These are phyloP conservation scores for Teratosphaeria viscida DNA, from an alignment of 2,329 filamentous ascomycete species.

Conservation along the genomic window DNA sequence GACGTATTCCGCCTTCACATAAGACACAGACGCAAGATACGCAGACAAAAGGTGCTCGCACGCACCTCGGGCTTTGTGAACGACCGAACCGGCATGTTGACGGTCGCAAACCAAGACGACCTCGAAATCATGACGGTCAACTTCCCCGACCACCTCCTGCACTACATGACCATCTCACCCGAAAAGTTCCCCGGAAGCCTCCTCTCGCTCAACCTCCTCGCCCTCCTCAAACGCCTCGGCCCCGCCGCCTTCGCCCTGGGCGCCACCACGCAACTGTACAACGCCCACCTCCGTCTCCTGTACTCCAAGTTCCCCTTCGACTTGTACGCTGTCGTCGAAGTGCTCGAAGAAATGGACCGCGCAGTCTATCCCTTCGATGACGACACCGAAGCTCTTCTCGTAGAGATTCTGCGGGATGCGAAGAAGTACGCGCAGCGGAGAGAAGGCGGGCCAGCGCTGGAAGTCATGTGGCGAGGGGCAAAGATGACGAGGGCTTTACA, in stretches of 20 bases:
- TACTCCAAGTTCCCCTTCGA: constrained; percentile 51
- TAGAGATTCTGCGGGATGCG: constrained; percentile 24
- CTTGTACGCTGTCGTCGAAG: constrained; percentile 41
- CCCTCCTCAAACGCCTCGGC: constrained; percentile 57
- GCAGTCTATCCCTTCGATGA: constrained; percentile 50
- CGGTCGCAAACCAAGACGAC: constrained; percentile 1
- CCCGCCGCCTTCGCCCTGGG: constrained; percentile 62
- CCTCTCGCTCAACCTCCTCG: constrained; percentile 51
- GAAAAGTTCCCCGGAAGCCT: constrained; percentile 50
- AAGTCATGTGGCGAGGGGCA: constrained; percentile 24
- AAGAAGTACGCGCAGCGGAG: constrained; percentile 6
- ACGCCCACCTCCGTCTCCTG: constrained; percentile 51
- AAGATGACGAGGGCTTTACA: constrained; percentile 16
- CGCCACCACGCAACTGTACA: constrained; percentile 59
- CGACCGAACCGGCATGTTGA: neutral
- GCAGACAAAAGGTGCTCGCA: neutral
- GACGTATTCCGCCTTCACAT: neutral
- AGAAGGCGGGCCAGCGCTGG: constrained; percentile 7
- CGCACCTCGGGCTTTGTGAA: neutral
- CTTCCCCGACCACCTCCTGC: constrained; percentile 11
- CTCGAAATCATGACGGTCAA: constrained; percentile 6
- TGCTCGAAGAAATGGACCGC: constrained; percentile 56
- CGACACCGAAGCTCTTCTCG: constrained; percentile 33
- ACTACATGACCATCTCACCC: constrained; percentile 26
- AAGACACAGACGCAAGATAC: neutral